Evolutionary conservation across 164 flowering plant genomes (phyloP), one percentile per base, ranked within the genome.

Genomic region (Taxillus chinensis): DNA sequence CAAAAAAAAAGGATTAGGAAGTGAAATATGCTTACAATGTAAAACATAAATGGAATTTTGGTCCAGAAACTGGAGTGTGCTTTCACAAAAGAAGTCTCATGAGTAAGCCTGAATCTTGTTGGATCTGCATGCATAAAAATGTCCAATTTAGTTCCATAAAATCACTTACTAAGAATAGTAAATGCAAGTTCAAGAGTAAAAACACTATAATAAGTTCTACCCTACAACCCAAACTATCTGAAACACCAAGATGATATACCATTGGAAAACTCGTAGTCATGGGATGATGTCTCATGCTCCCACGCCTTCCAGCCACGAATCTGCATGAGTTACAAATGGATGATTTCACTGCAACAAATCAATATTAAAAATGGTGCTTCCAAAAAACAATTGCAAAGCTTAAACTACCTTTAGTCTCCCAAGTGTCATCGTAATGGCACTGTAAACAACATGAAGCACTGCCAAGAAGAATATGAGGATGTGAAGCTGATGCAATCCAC

Each of bases 401-500:
- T 6, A 51, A 14, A 51, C 27, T 57, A 57, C 59, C 59, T 57
- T 57, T 57, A 57, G 16, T 40, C 59, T 37, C 43, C 59, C 59
- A 57, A 57, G 43, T 6, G 59, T 40, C 59, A 57, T 57, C 5
- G 43, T 40, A 38, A 57, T 38, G 14, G 3, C 59, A 57, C 41
- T 57, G 43, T 57, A 37, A 37, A 57, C n/a, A 13, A 57, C 59
- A 38, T 57, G 59, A 4, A 57, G 39, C 2, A 57, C 43, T 38
- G 59, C 59, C 16, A 57, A 40, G 14, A 57, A 57, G 59, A 57
- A 57, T 57, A 57, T 57, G 41, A 57, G 59, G 59, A 57, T 57
- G 59, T 57, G 59, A 2, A 57, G 39, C 43, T 57, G 59, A 57
- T 57, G 59, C 59, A 57, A 38, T 37, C 59, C 59, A 57, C 39